Evolutionary conservation across 1,284 basidiomycete genomes (phyloP).

Genomic region (Erythrobasidium hasegawianum): DNA sequence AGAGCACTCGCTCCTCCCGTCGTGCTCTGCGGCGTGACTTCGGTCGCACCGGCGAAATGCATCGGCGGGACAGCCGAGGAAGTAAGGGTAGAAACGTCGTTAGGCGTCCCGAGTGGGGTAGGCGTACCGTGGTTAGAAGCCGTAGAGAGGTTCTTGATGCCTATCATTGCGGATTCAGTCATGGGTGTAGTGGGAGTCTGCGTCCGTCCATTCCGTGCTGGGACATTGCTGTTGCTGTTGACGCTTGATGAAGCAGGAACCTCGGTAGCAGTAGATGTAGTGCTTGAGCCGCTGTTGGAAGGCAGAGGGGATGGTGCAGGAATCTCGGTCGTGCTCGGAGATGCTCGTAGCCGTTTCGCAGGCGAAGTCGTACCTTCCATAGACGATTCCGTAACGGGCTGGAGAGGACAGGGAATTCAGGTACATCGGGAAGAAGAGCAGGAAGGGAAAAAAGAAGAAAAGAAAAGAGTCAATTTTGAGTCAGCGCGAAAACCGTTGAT

Average conservation of each 20-base stretch:
- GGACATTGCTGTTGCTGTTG: neutral
- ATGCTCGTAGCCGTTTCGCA: conserved; percentile 27
- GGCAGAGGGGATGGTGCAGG: conserved; percentile 8
- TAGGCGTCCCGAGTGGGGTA: neutral
- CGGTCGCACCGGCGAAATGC: neutral
- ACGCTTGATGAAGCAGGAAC: neutral
- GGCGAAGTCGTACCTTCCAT: conserved; percentile 6
- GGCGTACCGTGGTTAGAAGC: conserved; percentile 7
- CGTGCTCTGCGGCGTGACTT: neutral
- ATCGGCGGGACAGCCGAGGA: no score
- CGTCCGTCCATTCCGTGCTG: conserved; percentile 4
- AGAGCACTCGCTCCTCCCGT: conserved; percentile 4
- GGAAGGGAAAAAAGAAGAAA: neutral
- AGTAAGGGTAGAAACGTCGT: neutral
- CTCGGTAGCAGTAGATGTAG: neutral
- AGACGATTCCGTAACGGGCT: neutral
- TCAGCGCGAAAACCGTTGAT: no score
- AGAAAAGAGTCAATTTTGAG: neutral
- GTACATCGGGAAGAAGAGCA: no score
- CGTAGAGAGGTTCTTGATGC: conserved; percentile 20
- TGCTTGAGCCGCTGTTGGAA: conserved; percentile 5
- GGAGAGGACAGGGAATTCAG: neutral
- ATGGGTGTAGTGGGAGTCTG: conserved; percentile 19
- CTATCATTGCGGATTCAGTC: conserved; percentile 26
- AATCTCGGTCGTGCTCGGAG: conserved; percentile 17